These are phyloP conservation scores for Ustilago loliicola DNA, from an alignment of 1,284 basidiomycete species.

Conservation along the genomic window DNA sequence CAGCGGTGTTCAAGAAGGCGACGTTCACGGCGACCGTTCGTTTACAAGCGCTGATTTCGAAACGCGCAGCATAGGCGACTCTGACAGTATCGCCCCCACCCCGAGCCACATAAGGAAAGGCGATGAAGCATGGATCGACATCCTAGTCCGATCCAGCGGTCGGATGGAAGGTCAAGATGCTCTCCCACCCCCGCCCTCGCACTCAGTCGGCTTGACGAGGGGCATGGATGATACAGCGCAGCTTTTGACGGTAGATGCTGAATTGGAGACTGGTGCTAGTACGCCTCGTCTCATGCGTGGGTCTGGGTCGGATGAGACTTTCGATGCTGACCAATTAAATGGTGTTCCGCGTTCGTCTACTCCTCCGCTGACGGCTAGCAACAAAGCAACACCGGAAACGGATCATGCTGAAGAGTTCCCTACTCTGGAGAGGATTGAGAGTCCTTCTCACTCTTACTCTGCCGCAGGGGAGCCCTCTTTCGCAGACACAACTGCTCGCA, in stretches of 20 bases:
- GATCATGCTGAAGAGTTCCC: constrained; percentile 12
- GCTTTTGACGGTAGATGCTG: constrained; percentile 16
- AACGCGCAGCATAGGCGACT: constrained; percentile 49
- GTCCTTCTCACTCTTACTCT: not conserved
- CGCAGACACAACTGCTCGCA: constrained; percentile 6
- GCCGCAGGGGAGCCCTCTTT: not conserved
- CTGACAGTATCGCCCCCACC: constrained; percentile 13
- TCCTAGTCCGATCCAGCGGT: constrained; percentile 47
- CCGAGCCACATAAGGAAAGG: constrained; percentile 14
- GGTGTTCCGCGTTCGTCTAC: constrained; percentile 33
- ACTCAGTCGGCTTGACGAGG: not conserved
- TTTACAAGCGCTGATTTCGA: constrained; percentile 61
- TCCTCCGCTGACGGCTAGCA: constrained; percentile 23
- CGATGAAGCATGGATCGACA: constrained; percentile 62
- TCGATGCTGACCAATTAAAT: not conserved
- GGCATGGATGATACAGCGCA: constrained; percentile 23
- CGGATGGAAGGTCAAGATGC: constrained; percentile 56
- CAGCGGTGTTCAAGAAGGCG: constrained; percentile 17
- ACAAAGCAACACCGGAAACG: constrained; percentile 15
- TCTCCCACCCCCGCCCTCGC: not conserved
- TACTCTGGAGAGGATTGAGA: not conserved
- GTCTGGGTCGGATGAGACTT: constrained; percentile 24
- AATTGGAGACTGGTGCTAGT: not conserved
- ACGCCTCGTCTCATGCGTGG: constrained; percentile 14
- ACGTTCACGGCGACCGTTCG: constrained; percentile 33